Evolutionary conservation across 441 rosid genomes (phyloP).

Genomic region (Syzygium syzygioides): DNA sequence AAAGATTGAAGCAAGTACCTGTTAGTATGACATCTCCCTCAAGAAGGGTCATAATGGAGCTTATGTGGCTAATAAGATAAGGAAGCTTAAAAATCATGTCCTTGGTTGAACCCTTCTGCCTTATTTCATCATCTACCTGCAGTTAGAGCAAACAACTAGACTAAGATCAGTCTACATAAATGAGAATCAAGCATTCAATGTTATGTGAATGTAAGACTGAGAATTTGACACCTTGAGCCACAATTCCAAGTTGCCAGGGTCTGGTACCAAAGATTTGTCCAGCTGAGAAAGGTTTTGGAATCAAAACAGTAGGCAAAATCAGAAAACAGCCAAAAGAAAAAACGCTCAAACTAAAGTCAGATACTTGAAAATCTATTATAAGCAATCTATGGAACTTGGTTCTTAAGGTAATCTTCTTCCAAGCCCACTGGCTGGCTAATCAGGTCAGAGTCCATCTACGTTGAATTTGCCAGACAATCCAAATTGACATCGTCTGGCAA

Average conservation of each 20-base stretch:
- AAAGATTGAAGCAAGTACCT: constrained; percentile 33
- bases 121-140: constrained; percentile 77
- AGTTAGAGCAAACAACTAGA: constrained; percentile 1
- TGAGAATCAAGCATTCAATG: neutral
- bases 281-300: constrained; percentile 28
- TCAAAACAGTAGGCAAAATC: neutral
- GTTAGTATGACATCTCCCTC: constrained; percentile 93
- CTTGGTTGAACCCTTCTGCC: constrained; percentile 74
- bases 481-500: neutral
- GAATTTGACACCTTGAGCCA: constrained; percentile 69
- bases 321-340: neutral
- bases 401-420: neutral
- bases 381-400: neutral
- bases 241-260: constrained; percentile 78
- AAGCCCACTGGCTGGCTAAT: neutral
- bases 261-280: constrained; percentile 50
- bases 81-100: constrained; percentile 96
- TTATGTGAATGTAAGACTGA: neutral
- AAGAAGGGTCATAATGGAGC: constrained; percentile 79
- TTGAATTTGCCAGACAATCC: neutral
- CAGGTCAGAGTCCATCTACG: neutral
- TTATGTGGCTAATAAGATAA: constrained; percentile 78
- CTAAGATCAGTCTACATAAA: neutral
- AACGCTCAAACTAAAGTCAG: neutral
- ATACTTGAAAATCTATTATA: neutral